Percentiles rank a stretch among this genome's conserved stretches.
Evolutionary conservation across 176 grass and related monocot species (phyloP).

Genomic region (Pharus latifolius): DNA sequence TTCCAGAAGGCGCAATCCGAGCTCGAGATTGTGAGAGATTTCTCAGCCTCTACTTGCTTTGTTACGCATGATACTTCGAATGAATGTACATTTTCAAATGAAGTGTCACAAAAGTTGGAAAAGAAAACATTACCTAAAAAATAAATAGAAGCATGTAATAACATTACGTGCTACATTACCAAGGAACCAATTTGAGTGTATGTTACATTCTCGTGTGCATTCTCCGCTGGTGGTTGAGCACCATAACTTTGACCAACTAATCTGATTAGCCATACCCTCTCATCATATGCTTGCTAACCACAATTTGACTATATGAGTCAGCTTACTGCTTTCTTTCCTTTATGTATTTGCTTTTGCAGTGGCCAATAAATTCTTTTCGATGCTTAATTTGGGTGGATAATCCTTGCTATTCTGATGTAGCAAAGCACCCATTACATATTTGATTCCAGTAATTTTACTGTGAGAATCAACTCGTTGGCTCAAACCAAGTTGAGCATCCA

Average conservation of each 20-base stretch:
- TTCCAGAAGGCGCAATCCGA: conserved; percentile 34
- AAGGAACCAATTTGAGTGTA: background rate
- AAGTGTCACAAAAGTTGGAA: background rate
- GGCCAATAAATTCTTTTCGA: background rate
- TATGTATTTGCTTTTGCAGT: background rate
- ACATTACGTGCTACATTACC: no score
- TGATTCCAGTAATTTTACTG: background rate
- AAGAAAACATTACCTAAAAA: background rate
- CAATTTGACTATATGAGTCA: background rate
- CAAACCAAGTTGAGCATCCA: background rate
- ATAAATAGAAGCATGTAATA: background rate
- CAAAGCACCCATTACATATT: no score
- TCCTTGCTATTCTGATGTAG: no score
- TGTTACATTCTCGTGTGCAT: background rate
- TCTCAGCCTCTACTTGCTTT: background rate
- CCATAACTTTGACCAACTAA: background rate
- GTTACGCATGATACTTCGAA: background rate
- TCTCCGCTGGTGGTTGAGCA: background rate
- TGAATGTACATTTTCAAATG: background rate
- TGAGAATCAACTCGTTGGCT: background rate
- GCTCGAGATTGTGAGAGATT: conserved; percentile 55
- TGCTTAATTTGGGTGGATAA: background rate
- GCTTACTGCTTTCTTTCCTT: background rate
- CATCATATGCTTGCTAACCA: background rate
- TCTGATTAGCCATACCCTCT: background rate